Conservation (phyloP, 208 protist genomes). For the Hexamita inflata region DNA sequence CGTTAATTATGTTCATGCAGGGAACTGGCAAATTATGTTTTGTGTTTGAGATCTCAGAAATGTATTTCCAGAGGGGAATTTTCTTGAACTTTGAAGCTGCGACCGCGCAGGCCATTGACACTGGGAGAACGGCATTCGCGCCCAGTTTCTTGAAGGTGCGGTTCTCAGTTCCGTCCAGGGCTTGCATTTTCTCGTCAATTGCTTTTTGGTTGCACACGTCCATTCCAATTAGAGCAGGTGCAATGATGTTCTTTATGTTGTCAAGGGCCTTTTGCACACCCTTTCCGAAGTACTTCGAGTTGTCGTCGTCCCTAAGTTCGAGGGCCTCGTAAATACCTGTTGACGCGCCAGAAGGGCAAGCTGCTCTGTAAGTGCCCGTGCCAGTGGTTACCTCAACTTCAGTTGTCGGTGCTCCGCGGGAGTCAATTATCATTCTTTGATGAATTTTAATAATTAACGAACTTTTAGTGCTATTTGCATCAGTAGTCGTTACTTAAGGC, state of each 20-base stretch:
- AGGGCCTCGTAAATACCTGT: slow-evolving; percentile 88
- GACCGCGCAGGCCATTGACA: slow-evolving; percentile 84
- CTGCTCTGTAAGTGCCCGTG: slow-evolving; percentile 74
- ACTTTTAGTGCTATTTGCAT: too few relatives aligned
- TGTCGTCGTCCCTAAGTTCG: slow-evolving; percentile 77
- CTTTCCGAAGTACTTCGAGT: slow-evolving; percentile 76
- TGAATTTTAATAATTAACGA: too few relatives aligned
- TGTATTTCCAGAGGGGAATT: slow-evolving; percentile 80
- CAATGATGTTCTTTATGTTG: slow-evolving; percentile 85
- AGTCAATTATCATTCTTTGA: slow-evolving; percentile 68
- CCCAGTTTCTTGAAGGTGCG: slow-evolving; percentile 67
- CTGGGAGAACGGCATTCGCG: slow-evolving; percentile 90
- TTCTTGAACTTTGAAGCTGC: slow-evolving; percentile 52
- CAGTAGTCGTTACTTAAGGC: too few relatives aligned
- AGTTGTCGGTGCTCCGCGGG: slow-evolving; percentile 66
- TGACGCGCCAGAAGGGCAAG: slow-evolving; percentile 90
- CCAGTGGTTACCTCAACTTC: slow-evolving; percentile 85
- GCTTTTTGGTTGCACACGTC: slow-evolving; percentile 55
- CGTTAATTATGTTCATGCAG: slow-evolving; percentile 98
- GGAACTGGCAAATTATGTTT: slow-evolving; percentile 61
- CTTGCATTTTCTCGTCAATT: slow-evolving; percentile 75
- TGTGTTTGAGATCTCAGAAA: slow-evolving; percentile 58
- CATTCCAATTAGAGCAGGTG: slow-evolving; percentile 70
- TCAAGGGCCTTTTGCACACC: slow-evolving; percentile 76
- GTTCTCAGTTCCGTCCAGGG: slow-evolving; percentile 83